phyloP scores from a whole-genome alignment of 2,329 filamentous ascomycete genomes.

The Hawksworthiomyces lignivorus region DNA sequence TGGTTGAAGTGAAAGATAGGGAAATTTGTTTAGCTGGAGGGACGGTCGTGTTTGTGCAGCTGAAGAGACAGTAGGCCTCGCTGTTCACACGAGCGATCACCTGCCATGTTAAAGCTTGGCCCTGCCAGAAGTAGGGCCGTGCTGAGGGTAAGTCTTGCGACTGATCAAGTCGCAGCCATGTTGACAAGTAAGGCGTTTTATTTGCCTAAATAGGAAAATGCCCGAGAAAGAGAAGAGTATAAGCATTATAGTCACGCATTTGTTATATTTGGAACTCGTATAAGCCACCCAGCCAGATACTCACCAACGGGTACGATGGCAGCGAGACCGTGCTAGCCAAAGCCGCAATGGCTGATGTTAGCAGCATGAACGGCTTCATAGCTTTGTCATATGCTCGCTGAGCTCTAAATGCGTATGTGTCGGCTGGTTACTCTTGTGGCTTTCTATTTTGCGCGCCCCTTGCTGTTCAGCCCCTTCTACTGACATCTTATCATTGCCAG shows the following conservation, averaged over 20 bases:
- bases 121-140: constrained; percentile 25
- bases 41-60: constrained; percentile 16
- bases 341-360: background rate
- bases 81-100: constrained; percentile 24
- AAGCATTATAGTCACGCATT: too few species aligned
- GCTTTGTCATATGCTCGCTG: too few species aligned
- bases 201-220: too few species aligned
- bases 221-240: too few species aligned
- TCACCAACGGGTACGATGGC: constrained; percentile 5
- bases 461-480: too few species aligned
- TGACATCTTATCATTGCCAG: background rate
- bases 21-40: constrained; percentile 15
- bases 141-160: constrained; percentile 18
- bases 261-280: too few species aligned
- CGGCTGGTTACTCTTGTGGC: background rate
- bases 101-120: constrained; percentile 24
- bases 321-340: background rate
- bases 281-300: too few species aligned
- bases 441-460: too few species aligned
- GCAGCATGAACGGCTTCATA: background rate
- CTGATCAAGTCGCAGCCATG: constrained; percentile 25
- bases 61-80: constrained; percentile 23
- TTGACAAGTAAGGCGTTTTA: constrained; percentile 24
- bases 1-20: constrained; percentile 24
- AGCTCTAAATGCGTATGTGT: too few species aligned